A percentile compares a stretch with the other conserved stretches of the same genome.
These are phyloP conservation scores for Hericium alpestre DNA, from an alignment of 768 basidiomycete genomes.

Conservation along the genomic window DNA sequence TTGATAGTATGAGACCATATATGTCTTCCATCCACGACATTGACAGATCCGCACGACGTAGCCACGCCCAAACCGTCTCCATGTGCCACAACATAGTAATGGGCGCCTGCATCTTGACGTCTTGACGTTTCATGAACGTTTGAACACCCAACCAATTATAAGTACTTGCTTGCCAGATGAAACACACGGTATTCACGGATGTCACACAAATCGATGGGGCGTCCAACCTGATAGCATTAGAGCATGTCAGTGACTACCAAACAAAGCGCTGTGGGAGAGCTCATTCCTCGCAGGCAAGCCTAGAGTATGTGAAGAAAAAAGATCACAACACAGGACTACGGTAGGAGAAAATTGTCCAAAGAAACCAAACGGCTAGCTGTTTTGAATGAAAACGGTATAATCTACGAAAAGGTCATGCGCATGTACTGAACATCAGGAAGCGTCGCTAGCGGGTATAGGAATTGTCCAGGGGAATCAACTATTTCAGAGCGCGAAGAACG, in stretches of 20 bases:
- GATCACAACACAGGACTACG: conserved; percentile 2
- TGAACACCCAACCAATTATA: too few relatives aligned
- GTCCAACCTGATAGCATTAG: conserved; percentile 17
- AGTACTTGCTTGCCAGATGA: background rate
- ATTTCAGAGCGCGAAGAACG: conserved; percentile 30
- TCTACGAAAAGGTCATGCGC: background rate
- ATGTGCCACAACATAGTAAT: too few relatives aligned
- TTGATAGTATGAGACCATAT: too few relatives aligned
- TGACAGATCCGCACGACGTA: too few relatives aligned
- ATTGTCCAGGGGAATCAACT: background rate
- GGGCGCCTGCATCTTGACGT: too few relatives aligned
- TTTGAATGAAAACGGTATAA: background rate
- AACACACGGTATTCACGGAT: background rate
- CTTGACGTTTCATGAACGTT: too few relatives aligned
- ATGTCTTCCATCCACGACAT: too few relatives aligned
- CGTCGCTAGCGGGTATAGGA: background rate
- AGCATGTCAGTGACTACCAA: conserved; percentile 16
- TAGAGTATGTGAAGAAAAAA: conserved; percentile 3
- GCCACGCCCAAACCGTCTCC: too few relatives aligned
- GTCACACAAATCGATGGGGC: conserved; percentile 3
- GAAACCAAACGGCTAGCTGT: background rate
- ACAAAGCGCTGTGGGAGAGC: conserved; percentile 12
- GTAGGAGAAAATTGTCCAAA: background rate
- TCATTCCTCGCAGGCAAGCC: conserved; percentile 24
- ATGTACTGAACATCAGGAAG: background rate